A percentile compares a stretch with the other conserved stretches of the same genome.
These are phyloP conservation scores for Fomitiporia mediterranea DNA, from an alignment of 1,284 basidiomycete species.

Conservation along the genomic window DNA sequence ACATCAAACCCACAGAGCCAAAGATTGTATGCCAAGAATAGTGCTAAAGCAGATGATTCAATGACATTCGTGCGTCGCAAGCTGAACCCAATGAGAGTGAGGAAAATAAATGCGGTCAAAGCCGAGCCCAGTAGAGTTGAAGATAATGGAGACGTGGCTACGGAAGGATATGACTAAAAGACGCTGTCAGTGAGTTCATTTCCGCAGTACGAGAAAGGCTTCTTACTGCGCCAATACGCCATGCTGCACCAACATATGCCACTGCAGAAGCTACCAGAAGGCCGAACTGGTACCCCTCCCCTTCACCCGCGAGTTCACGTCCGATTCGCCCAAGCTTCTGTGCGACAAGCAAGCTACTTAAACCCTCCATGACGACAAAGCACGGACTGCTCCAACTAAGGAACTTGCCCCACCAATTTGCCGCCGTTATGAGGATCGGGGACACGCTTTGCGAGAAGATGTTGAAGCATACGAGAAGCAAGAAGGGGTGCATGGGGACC, in stretches of 20 bases:
- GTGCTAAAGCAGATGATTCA: conserved; percentile 81
- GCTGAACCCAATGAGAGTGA: conserved; percentile 87
- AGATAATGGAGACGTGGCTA: conserved; percentile 77
- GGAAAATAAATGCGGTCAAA: conserved; percentile 69
- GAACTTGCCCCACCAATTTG: conserved; percentile 67
- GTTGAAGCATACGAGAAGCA: conserved; percentile 78
- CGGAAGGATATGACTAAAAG: conserved; percentile 65
- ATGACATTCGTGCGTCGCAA: conserved; percentile 88
- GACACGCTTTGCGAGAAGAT: conserved; percentile 60
- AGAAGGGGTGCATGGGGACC: conserved; percentile 74
- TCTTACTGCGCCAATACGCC: conserved; percentile 76
- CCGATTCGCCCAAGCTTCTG: conserved; percentile 76
- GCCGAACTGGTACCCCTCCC: conserved; percentile 70
- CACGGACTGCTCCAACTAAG: conserved; percentile 69
- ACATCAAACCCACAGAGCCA: conserved; percentile 79
- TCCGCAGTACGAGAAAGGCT: neutral
- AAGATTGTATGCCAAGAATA: conserved; percentile 83
- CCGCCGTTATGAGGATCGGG: conserved; percentile 51
- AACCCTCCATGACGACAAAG: conserved; percentile 78
- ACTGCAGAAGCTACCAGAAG: conserved; percentile 68
- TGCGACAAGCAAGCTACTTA: conserved; percentile 76
- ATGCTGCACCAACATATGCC: conserved; percentile 71
- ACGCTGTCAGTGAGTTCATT: conserved; percentile 10
- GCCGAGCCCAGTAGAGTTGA: conserved; percentile 81
- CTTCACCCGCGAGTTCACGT: conserved; percentile 61